Percentiles rank a stretch among this genome's conserved stretches.
Conservation (phyloP, 805 yeast species). For the Spathaspora hagerdaliae region DNA sequence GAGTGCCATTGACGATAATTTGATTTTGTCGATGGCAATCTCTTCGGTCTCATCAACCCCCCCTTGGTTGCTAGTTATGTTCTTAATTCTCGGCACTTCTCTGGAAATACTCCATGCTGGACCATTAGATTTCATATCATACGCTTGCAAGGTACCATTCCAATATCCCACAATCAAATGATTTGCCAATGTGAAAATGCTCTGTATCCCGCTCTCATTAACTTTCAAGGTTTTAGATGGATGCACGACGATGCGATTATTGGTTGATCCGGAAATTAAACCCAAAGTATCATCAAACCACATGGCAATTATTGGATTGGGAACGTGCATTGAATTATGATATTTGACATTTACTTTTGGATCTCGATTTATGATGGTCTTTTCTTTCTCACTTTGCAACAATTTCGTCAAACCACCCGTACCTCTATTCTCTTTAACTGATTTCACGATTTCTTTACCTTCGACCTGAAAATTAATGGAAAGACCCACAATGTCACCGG, state of each 20-base stretch:
- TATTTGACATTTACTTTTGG: slow-evolving; percentile 15
- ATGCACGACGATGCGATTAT: slow-evolving; percentile 29
- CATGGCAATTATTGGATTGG: slow-evolving; percentile 53
- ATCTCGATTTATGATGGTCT: slow-evolving; percentile 21
- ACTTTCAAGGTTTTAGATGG: slow-evolving; percentile 6
- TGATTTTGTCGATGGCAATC: neutral
- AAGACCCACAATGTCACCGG: slow-evolving; percentile 50
- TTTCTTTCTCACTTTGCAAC: neutral
- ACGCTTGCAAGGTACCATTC: slow-evolving; percentile 46
- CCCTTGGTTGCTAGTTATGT: neutral
- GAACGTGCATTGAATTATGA: slow-evolving; percentile 36
- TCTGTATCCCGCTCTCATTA: slow-evolving; percentile 7
- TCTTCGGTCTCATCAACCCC: neutral
- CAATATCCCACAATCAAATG: slow-evolving; percentile 31
- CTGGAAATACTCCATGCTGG: neutral
- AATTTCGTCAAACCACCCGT: neutral
- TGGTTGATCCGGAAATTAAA: slow-evolving; percentile 46
- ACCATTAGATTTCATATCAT: neutral
- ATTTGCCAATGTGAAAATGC: neutral
- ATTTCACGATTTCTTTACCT: neutral
- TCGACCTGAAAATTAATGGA: slow-evolving; percentile 12
- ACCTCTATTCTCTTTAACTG: neutral
- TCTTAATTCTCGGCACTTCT: slow-evolving; percentile 4
- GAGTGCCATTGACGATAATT: slow-evolving; percentile 4
- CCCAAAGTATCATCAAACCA: slow-evolving; percentile 18